Evolutionary conservation across 768 basidiomycete species (phyloP).

Genomic region (Clitopilus hobsonii): DNA sequence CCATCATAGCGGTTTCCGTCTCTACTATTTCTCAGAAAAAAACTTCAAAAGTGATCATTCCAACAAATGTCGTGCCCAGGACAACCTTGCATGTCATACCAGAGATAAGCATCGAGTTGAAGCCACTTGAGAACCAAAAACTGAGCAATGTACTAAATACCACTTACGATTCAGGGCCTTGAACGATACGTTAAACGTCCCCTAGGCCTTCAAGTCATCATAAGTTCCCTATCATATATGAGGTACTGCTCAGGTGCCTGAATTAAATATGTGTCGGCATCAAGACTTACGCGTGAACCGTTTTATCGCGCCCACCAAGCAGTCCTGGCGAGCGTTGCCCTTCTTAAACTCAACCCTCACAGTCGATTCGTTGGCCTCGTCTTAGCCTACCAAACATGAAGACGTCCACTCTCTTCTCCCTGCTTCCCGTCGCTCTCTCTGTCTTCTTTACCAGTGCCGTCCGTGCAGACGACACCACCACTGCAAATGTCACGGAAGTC

Average conservation of each 20-base stretch:
- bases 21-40: background rate
- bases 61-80: background rate
- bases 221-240: background rate
- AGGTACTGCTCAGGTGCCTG: background rate
- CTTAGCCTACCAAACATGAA: constrained; percentile 23
- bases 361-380: constrained; percentile 6
- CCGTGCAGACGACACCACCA: constrained; percentile 9
- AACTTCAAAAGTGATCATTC: background rate
- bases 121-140: background rate
- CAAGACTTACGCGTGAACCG: background rate
- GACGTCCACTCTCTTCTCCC: constrained; percentile 23
- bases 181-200: background rate
- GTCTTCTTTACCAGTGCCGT: constrained; percentile 9
- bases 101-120: background rate
- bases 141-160: background rate
- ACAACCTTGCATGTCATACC: background rate
- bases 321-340: background rate
- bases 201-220: background rate
- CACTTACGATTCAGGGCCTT: background rate
- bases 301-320: background rate
- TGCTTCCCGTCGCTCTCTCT: constrained; percentile 7
- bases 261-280: background rate
- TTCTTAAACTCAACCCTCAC: background rate
- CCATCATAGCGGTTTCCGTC: background rate
- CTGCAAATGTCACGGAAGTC: constrained; percentile 14